A percentile compares a stretch with the other conserved stretches of the same genome.
These are phyloP conservation scores for Colletotrichum cuscutae DNA, from an alignment of 2,329 filamentous ascomycete species.

Conservation along the genomic window DNA sequence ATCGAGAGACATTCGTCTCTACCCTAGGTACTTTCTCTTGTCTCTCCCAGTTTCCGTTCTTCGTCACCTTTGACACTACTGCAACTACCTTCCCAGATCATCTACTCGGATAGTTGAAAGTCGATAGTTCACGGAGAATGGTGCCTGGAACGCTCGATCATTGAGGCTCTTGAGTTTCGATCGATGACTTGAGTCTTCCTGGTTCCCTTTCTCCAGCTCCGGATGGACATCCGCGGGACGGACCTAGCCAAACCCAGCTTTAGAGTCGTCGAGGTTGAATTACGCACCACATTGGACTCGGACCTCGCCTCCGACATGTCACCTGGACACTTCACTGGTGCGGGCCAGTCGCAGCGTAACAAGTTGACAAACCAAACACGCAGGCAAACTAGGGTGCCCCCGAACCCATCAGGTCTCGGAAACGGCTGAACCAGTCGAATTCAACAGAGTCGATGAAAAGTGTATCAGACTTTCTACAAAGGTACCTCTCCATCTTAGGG, in stretches of 20 bases:
- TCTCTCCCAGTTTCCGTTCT: neutral
- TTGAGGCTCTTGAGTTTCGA: neutral
- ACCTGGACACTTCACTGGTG: conserved; percentile 26
- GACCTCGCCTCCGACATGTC: conserved; percentile 26
- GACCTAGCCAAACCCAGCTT: neutral
- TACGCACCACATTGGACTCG: conserved; percentile 18
- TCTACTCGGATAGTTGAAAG: too few species aligned
- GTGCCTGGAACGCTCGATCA: neutral
- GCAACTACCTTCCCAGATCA: too few species aligned
- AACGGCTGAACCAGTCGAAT: neutral
- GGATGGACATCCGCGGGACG: conserved; percentile 1
- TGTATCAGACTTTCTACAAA: neutral
- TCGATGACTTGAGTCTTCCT: neutral
- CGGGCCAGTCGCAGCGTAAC: conserved; percentile 26
- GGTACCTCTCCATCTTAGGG: neutral
- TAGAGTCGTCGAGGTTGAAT: neutral
- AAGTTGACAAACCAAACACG: conserved; percentile 29
- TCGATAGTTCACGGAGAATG: too few species aligned
- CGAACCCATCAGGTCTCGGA: neutral
- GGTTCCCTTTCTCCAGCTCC: neutral
- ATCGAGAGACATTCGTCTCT: neutral
- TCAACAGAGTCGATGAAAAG: conserved; percentile 5
- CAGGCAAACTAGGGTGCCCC: conserved; percentile 12
- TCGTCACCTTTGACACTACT: neutral
- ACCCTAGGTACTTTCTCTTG: neutral